Conservation (phyloP, 805 yeast species). For the Suhomyces sp. region DNA sequence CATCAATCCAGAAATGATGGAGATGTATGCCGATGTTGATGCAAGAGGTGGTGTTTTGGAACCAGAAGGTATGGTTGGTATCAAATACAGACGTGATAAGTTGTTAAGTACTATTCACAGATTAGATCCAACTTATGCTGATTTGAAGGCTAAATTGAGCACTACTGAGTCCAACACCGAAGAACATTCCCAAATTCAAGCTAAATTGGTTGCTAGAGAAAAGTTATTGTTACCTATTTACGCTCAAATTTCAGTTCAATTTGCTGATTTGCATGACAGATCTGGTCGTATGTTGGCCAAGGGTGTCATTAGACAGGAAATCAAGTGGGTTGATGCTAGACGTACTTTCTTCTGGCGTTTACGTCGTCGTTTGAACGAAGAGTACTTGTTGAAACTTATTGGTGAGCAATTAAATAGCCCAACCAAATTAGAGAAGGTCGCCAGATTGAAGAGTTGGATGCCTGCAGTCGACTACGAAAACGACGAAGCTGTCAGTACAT, state of each 20-base stretch:
- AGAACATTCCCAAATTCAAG: constrained; percentile 62
- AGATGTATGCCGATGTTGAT: constrained; percentile 96
- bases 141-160: constrained; percentile 58
- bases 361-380: constrained; percentile 93
- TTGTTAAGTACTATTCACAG: constrained; percentile 87
- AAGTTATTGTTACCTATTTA: constrained; percentile 78
- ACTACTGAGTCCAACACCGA: constrained; percentile 54
- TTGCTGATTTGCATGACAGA: constrained; percentile 97
- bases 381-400: constrained; percentile 74
- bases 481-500: constrained; percentile 75
- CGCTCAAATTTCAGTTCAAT: constrained; percentile 88
- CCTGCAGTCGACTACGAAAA: constrained; percentile 68
- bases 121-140: constrained; percentile 73
- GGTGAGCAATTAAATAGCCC: constrained; percentile 55
- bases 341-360: constrained; percentile 98
- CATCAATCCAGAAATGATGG: constrained; percentile 96
- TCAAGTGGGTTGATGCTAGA: constrained; percentile 85
- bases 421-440: constrained; percentile 75
- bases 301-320: constrained; percentile 81
- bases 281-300: constrained; percentile 97
- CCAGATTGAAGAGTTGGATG: constrained; percentile 86
- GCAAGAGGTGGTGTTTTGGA: constrained; percentile 97
- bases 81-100: constrained; percentile 93
- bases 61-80: constrained; percentile 99
- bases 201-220: constrained; percentile 76